Evolutionary conservation across 345 rosid species (phyloP).

Genomic region (Eucalyptus viminalis): DNA sequence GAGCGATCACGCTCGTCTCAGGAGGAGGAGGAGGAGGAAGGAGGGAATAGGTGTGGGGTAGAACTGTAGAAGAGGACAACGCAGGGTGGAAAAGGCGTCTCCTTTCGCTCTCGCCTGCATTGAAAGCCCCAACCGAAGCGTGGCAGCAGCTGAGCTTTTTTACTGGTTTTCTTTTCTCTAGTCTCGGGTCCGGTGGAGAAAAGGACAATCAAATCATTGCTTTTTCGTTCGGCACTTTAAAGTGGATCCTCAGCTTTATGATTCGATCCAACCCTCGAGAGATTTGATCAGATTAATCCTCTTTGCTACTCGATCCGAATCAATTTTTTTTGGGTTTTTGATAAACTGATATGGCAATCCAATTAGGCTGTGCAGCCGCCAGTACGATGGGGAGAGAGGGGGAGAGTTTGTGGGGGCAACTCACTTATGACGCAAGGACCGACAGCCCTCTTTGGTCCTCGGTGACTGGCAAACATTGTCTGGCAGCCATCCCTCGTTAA

Average conservation of each 20-base stretch:
- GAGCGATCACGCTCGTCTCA: not conserved
- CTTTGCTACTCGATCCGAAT: not conserved
- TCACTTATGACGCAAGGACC: not conserved
- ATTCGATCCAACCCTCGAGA: not conserved
- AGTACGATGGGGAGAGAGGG: not conserved
- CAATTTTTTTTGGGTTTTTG: not conserved
- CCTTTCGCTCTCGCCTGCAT: not conserved
- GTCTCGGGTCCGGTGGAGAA: not conserved
- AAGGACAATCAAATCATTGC: not conserved
- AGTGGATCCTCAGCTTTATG: not conserved
- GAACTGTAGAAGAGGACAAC: not conserved
- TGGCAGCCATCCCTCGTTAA: no score
- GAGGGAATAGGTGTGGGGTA: not conserved
- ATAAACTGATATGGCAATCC: not conserved
- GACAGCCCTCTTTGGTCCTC: not conserved
- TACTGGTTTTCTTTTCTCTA: not conserved
- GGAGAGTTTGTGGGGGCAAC: not conserved
- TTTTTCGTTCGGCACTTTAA: not conserved
- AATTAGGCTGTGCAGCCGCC: not conserved
- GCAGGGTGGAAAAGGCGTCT: not conserved
- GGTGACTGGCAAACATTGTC: not conserved
- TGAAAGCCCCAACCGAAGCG: not conserved
- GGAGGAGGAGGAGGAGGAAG: not conserved
- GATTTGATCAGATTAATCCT: not conserved
- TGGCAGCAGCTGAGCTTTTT: not conserved